Base-by-base conservation (phyloP, 2,329 filamentous ascomycete species). In the Xylariaceae sp. region DNA sequence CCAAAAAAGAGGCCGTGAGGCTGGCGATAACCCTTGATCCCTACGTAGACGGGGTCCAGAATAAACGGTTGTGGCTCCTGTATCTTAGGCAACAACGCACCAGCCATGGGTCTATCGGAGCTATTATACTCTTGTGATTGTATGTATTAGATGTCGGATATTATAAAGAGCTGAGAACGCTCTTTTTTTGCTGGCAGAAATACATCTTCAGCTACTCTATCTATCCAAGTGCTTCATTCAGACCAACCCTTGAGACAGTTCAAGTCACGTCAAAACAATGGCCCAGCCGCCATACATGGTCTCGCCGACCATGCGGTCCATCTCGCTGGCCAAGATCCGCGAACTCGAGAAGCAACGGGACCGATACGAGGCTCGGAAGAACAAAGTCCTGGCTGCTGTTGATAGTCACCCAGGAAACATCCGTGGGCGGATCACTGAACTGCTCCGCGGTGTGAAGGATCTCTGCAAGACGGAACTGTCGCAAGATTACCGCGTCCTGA, bases 241-340 rank as follows among this genome's bases (percentile, higher is more conserved):
- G 35, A 37, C 35, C 11, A 39, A 32, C 39, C n/a, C 7, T 30
- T n/a, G 9, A 12, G 4, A 31, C 9, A 27, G 41, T 46, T 49
- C 35, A 19, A 19, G 3, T 48, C 9, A 32, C 27, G 39, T 31
- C 31, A 19, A n/a, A 39, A 50, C 42, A 48, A 59, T 59, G 51
- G 54, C 57, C 32, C 54, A 48, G 8, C 40, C 54, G 6, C 32
- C 50, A 7, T 46, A 51, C 8, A 64, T 65, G 44, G 55, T 68
- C 9, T 67, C 64, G 47, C 64, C 62, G 55, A 67, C 66, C 11
- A 62, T 68, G 35, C 62, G 64, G 52, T 67, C 61, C 52, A 67
- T 68, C 58, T 67, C 64, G 3, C 47, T 64, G 39, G 65, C 63
- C 53, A 68, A 68, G 60, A 66, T 68, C 49, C 63, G 57, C 5